phyloP scores from a whole-genome alignment of 148 eudicot genomes.

The Agrostemma githago region DNA sequence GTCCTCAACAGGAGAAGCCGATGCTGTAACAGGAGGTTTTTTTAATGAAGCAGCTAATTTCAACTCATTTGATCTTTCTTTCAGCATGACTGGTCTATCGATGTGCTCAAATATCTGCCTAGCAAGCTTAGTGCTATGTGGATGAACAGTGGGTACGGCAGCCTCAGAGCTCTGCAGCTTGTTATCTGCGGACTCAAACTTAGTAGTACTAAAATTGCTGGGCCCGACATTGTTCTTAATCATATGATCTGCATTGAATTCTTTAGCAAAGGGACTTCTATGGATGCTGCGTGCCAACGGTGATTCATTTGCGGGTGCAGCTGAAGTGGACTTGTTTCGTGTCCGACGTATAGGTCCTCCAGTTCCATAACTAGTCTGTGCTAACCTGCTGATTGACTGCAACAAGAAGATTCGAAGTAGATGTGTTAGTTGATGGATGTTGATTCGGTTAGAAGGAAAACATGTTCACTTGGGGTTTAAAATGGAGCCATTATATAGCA shows the following conservation, averaged over 20 bases:
- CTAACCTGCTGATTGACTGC: slow-evolving; percentile 34
- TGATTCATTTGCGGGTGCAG: slow-evolving; percentile 48
- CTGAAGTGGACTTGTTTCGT: slow-evolving; percentile 49
- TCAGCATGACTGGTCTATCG: slow-evolving; percentile 52
- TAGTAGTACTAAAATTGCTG: slow-evolving; percentile 30
- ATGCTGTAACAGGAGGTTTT: slow-evolving; percentile 36
- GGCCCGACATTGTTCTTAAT: slow-evolving; percentile 40
- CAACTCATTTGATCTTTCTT: slow-evolving; percentile 63
- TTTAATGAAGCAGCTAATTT: slow-evolving; percentile 51
- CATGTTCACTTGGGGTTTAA: neutral
- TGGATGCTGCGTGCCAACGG: slow-evolving; percentile 33
- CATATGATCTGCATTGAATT: slow-evolving; percentile 31
- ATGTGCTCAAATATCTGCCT: slow-evolving; percentile 76
- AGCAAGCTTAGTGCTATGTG: slow-evolving; percentile 48
- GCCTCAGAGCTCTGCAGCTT: slow-evolving; percentile 28
- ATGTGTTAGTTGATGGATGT: neutral
- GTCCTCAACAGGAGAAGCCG: slow-evolving; percentile 19
- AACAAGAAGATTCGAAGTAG: slow-evolving; percentile 10
- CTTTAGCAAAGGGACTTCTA: slow-evolving; percentile 28
- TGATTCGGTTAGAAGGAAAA: neutral
- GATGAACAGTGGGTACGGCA: slow-evolving; percentile 31
- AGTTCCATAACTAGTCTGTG: slow-evolving; percentile 44
- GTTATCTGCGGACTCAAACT: slow-evolving; percentile 20
- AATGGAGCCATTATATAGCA: neutral
- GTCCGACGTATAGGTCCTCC: slow-evolving; percentile 73